phyloP scores from a whole-genome alignment of 2,329 filamentous ascomycete genomes.

The Cladophialophora yegresii region DNA sequence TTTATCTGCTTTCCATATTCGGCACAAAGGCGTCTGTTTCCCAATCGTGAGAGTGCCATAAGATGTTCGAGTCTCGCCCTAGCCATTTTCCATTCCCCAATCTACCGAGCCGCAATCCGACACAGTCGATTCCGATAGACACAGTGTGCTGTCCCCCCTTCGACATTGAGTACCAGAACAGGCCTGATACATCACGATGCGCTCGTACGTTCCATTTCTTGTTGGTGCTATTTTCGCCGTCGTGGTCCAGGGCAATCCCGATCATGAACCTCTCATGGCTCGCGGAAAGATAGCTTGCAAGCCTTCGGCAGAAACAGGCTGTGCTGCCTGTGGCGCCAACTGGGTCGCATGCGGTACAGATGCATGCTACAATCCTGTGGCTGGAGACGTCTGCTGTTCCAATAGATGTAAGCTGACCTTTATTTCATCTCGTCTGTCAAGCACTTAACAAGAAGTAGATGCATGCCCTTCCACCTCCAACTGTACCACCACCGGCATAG shows the following conservation, averaged over 20 bases:
- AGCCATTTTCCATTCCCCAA: background rate
- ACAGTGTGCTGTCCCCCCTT: constrained; percentile 2
- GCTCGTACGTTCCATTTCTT: constrained; percentile 18
- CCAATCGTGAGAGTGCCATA: constrained; percentile 19
- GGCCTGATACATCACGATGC: constrained; percentile 21
- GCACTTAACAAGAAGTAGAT: constrained; percentile 20
- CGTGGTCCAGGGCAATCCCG: constrained; percentile 17
- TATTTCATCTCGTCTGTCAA: background rate
- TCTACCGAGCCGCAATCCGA: constrained; percentile 17
- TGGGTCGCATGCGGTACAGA: constrained; percentile 24
- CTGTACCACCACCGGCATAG: constrained; percentile 19
- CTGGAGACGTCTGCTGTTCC: constrained; percentile 35
- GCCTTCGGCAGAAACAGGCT: constrained; percentile 11
- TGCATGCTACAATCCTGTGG: constrained; percentile 34
- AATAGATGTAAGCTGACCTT: constrained; percentile 29
- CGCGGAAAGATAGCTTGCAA: constrained; percentile 11
- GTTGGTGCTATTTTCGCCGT: constrained; percentile 19
- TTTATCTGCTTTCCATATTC: constrained; percentile 29
- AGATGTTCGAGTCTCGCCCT: constrained; percentile 6
- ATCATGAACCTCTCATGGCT: background rate
- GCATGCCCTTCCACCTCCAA: constrained; percentile 21
- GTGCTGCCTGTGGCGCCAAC: constrained; percentile 21
- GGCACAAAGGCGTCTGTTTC: constrained; percentile 26
- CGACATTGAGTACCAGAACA: constrained; percentile 2
- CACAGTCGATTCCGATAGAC: background rate